Percentiles rank a stretch among this genome's conserved stretches.
Evolutionary conservation across 1,139 yeast genomes (phyloP).

Genomic region (Sugiyamaella grinbergsii): DNA sequence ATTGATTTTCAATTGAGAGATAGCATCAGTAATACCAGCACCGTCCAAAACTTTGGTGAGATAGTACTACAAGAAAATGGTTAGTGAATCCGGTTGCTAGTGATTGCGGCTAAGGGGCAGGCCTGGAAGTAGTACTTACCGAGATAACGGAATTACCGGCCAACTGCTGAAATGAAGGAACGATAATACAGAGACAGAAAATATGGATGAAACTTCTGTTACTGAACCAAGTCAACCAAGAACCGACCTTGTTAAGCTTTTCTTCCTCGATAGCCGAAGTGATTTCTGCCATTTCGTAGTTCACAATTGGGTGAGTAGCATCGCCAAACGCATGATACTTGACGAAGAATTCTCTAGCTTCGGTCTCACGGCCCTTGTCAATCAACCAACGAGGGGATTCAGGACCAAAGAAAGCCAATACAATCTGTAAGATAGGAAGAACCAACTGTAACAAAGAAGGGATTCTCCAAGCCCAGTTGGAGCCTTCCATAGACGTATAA

Average conservation of each 20-base stretch:
- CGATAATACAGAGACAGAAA: constrained; percentile 42
- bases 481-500: constrained; percentile 36
- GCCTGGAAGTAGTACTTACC: constrained; percentile 4
- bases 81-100: constrained; percentile 6
- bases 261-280: constrained; percentile 25
- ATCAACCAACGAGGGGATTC: constrained; percentile 80
- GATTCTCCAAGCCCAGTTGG: constrained; percentile 49
- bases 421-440: constrained; percentile 44
- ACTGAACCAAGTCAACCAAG: constrained; percentile 43
- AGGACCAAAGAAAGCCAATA: constrained; percentile 43
- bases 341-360: constrained; percentile 63
- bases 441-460: constrained; percentile 48
- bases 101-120: background rate
- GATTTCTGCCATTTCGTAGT: constrained; percentile 28
- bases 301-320: constrained; percentile 24
- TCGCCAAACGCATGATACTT: constrained; percentile 32
- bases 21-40: constrained; percentile 29
- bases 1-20: constrained; percentile 29
- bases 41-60: constrained; percentile 26
- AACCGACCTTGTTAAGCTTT: constrained; percentile 21
- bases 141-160: constrained; percentile 32
- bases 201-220: constrained; percentile 45
- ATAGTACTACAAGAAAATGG: constrained; percentile 22
- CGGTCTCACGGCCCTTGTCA: constrained; percentile 62
- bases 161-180: constrained; percentile 30